These are phyloP conservation scores for Picea abies DNA, from an alignment of 83 land plant species.

Conservation along the genomic window DNA sequence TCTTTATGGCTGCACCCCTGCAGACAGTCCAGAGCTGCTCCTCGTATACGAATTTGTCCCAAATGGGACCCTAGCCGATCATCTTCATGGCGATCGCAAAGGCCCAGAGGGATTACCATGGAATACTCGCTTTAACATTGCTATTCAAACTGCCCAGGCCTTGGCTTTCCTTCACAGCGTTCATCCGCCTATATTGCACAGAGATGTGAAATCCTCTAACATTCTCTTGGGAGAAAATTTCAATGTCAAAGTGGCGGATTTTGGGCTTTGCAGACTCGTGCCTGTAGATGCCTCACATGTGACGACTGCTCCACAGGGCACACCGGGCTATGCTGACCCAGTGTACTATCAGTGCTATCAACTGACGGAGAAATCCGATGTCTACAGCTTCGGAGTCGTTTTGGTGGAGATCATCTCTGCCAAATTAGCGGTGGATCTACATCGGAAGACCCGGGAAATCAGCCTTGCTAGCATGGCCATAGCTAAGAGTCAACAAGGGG, in stretches of 20 bases:
- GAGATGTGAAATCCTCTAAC: constrained; percentile 82
- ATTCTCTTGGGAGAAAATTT: constrained; percentile 73
- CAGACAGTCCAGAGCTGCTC: constrained; percentile 38
- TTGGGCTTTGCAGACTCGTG: constrained; percentile 61
- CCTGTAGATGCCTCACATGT: constrained; percentile 29
- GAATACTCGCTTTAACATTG: constrained; percentile 53
- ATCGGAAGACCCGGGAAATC: constrained; percentile 37
- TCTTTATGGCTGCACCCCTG: constrained; percentile 68
- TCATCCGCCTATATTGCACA: constrained; percentile 60
- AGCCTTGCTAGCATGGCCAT: constrained; percentile 44
- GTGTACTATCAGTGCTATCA: constrained; percentile 65
- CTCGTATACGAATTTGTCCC: constrained; percentile 77
- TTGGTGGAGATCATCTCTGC: constrained; percentile 75
- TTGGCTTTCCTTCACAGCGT: constrained; percentile 64
- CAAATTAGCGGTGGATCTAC: constrained; percentile 59
- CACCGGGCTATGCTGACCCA: constrained; percentile 87
- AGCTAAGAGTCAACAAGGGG: constrained; percentile 32
- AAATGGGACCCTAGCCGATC: constrained; percentile 79
- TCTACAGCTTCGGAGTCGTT: constrained; percentile 90
- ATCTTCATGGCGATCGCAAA: constrained; percentile 46
- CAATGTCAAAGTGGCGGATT: constrained; percentile 70
- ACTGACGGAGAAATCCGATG: constrained; percentile 84
- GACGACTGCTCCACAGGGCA: constrained; percentile 83
- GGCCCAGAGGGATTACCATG: constrained; percentile 22
- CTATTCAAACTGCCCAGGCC: constrained; percentile 61